These are phyloP conservation scores for Globisporangium yorkense DNA, from an alignment of 352 stramenopile species.

Conservation along the genomic window DNA sequence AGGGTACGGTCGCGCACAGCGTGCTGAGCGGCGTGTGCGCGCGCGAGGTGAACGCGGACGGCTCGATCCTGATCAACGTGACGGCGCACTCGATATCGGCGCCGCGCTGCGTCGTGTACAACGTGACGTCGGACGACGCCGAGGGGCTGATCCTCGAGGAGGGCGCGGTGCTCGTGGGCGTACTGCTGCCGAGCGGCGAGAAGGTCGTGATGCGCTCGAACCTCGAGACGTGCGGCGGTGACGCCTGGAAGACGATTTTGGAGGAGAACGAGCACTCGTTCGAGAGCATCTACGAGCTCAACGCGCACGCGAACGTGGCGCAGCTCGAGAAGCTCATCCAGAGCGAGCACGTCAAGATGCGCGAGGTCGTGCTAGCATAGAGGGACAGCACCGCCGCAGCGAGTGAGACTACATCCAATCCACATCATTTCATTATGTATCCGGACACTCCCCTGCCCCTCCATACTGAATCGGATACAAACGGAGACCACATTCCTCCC, in stretches of 20 bases:
- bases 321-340: conserved; percentile 85
- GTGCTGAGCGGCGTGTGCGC: conserved; percentile 91
- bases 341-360: conserved; percentile 73
- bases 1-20: conserved; percentile 59
- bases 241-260: conserved; percentile 92
- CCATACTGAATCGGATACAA: neutral
- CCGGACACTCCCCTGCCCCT: neutral
- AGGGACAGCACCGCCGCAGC: conserved; percentile 3
- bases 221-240: conserved; percentile 91
- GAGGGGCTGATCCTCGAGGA: conserved; percentile 90
- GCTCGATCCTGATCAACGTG: conserved; percentile 98
- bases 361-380: conserved; percentile 59
- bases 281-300: conserved; percentile 94
- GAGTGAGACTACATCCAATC: neutral
- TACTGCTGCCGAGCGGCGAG: conserved; percentile 89
- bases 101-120: conserved; percentile 95
- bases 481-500: neutral
- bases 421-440: neutral
- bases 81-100: conserved; percentile 95
- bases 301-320: conserved; percentile 82
- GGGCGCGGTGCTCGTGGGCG: conserved; percentile 92
- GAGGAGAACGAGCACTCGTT: conserved; percentile 93
- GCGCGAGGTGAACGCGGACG: conserved; percentile 88
- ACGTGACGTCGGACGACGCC: conserved; percentile 91
- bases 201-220: conserved; percentile 91